A percentile compares a stretch with the other conserved stretches of the same genome.
These are phyloP conservation scores for Daphne laureola DNA, from an alignment of 441 rosid genomes.

Conservation along the genomic window DNA sequence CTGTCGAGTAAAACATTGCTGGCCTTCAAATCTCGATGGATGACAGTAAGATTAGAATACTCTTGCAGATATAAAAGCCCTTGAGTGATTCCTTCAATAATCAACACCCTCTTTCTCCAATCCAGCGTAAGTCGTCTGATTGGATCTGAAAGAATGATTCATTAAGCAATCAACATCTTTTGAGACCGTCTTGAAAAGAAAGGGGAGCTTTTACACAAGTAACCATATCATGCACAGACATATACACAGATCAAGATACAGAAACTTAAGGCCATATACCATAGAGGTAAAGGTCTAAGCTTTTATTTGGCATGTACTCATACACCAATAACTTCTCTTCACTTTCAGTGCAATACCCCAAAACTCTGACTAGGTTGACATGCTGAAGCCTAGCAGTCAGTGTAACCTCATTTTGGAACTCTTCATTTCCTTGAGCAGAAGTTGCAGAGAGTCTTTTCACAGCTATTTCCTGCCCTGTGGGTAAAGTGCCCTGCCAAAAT, in stretches of 20 bases:
- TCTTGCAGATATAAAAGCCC: conserved; percentile 40
- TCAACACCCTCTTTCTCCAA: conserved; percentile 28
- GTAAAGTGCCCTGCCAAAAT: conserved; percentile 17
- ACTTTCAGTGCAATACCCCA: conserved; percentile 24
- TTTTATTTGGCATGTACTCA: conserved; percentile 25
- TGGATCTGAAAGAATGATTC: conserved; percentile 10
- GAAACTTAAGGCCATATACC: conserved; percentile 10
- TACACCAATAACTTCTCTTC: conserved; percentile 28
- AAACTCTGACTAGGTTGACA: conserved; percentile 25
- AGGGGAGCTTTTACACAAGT: too few relatives aligned
- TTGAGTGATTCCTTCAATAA: conserved; percentile 28
- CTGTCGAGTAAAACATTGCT: conserved; percentile 26
- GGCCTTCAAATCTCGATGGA: conserved; percentile 31
- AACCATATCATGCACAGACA: too few relatives aligned
- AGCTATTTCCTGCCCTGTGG: conserved; percentile 22
- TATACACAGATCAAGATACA: too few relatives aligned
- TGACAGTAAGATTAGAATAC: conserved; percentile 30
- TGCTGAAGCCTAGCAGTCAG: conserved; percentile 28
- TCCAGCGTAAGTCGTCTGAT: conserved; percentile 10
- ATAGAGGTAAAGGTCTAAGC: conserved; percentile 28
- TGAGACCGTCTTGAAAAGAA: not conserved
- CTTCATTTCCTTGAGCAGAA: conserved; percentile 26
- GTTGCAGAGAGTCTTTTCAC: conserved; percentile 25
- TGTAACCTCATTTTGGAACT: conserved; percentile 26
- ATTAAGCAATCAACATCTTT: not conserved